phyloP scores from a whole-genome alignment of 208 protist genomes.

The Novymonas esmeraldas region DNA sequence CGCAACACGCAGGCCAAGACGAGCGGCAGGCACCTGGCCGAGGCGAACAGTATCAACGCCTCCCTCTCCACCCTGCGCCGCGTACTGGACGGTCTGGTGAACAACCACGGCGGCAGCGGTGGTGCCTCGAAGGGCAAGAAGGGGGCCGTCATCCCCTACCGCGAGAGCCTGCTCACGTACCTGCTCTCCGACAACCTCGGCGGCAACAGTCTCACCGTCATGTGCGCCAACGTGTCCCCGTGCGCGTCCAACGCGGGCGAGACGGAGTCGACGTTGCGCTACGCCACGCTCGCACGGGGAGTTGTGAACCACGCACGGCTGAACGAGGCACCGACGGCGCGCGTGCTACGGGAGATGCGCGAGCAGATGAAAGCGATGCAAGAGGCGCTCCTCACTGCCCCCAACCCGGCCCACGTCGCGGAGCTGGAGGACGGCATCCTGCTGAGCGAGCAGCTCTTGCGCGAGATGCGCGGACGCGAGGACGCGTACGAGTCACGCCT shows the following conservation, averaged over 20 bases:
- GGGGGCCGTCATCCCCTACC: slow-evolving; percentile 58
- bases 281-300: slow-evolving; percentile 73
- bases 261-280: slow-evolving; percentile 86
- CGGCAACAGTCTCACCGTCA: slow-evolving; percentile 79
- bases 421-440: slow-evolving; percentile 29
- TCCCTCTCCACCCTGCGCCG: slow-evolving; percentile 76
- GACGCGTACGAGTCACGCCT: slow-evolving; percentile 16
- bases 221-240: slow-evolving; percentile 89
- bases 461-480: slow-evolving; percentile 27
- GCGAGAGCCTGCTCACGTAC: slow-evolving; percentile 93
- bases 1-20: slow-evolving; percentile 40
- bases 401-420: slow-evolving; percentile 26
- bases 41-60: slow-evolving; percentile 80
- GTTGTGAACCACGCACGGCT: slow-evolving; percentile 86
- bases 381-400: slow-evolving; percentile 34
- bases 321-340: slow-evolving; percentile 85
- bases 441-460: slow-evolving; percentile 23
- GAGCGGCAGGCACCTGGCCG: slow-evolving; percentile 49
- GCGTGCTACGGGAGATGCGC: slow-evolving; percentile 84
- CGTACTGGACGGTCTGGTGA: slow-evolving; percentile 72
- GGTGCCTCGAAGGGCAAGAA: slow-evolving; percentile 22
- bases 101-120: slow-evolving; percentile 2
- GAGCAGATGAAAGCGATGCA: slow-evolving; percentile 56
- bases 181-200: slow-evolving; percentile 86
- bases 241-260: slow-evolving; percentile 54